Percentiles rank a stretch among this genome's conserved stretches.
phyloP scores from a whole-genome alignment of 805 yeast genomes.

The Wickerhamomyces bovis region DNA sequence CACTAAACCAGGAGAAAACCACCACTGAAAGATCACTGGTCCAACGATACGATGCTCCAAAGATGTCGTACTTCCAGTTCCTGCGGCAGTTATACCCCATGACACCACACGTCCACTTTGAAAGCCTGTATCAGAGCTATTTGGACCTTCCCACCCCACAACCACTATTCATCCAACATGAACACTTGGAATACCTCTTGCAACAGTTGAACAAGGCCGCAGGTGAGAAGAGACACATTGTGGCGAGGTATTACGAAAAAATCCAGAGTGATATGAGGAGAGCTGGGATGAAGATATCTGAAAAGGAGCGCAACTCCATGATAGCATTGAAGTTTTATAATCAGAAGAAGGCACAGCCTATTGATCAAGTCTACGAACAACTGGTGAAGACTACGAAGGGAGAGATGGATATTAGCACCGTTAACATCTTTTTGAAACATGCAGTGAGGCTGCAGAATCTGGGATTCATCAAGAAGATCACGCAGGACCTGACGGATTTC shows the following conservation, averaged over 20 bases:
- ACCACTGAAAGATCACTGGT: conserved; percentile 1
- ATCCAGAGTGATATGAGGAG: conserved; percentile 19
- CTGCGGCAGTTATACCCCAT: conserved; percentile 17
- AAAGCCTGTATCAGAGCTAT: conserved; percentile 20
- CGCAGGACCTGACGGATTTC: conserved; percentile 13
- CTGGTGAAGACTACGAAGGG: background rate
- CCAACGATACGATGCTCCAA: conserved; percentile 9
- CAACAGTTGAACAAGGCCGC: conserved; percentile 11
- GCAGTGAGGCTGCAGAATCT: conserved; percentile 16
- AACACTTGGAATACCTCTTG: conserved; percentile 28
- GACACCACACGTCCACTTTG: conserved; percentile 4
- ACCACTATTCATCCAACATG: conserved; percentile 24
- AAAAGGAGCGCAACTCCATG: conserved; percentile 23
- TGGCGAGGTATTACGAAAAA: conserved; percentile 3
- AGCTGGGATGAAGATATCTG: conserved; percentile 25
- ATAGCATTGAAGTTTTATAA: conserved; percentile 16
- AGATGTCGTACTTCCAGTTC: conserved; percentile 16
- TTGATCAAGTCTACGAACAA: conserved; percentile 4
- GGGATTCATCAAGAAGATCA: conserved; percentile 12
- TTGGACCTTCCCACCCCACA: conserved; percentile 27
- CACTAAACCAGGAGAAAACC: conserved; percentile 2
- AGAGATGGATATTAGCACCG: conserved; percentile 13
- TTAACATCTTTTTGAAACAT: conserved; percentile 25
- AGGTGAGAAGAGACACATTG: conserved; percentile 11
- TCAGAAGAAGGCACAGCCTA: conserved; percentile 1